Evolutionary conservation across 1,139 yeast genomes (phyloP).

Genomic region (Kluyveromyces sp.): DNA sequence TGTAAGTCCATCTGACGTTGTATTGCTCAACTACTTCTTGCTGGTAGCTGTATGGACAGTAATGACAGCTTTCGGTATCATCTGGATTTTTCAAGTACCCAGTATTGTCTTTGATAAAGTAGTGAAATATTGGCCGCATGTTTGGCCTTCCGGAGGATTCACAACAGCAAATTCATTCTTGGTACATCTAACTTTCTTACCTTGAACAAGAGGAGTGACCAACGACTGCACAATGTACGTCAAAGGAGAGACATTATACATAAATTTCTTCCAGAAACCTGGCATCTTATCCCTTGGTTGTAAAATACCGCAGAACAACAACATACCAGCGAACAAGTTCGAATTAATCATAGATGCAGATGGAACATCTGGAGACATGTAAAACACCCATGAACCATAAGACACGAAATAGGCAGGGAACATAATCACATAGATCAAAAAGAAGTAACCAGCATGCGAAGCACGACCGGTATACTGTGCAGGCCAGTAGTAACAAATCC

Average conservation of each 20-base stretch:
- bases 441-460: slow-evolving; percentile 33
- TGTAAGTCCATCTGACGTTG: slow-evolving; percentile 35
- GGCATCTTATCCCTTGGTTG: slow-evolving; percentile 47
- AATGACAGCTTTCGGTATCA: slow-evolving; percentile 38
- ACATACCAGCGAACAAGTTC: slow-evolving; percentile 43
- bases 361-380: slow-evolving; percentile 49
- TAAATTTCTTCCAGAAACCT: slow-evolving; percentile 54
- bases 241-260: slow-evolving; percentile 62
- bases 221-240: slow-evolving; percentile 58
- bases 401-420: slow-evolving; percentile 46
- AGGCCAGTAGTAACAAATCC: slow-evolving; percentile 48
- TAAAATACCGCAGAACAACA: slow-evolving; percentile 52
- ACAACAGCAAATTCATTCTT: slow-evolving; percentile 39
- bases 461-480: slow-evolving; percentile 40
- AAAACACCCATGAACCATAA: slow-evolving; percentile 44
- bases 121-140: slow-evolving; percentile 49
- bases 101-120: slow-evolving; percentile 23
- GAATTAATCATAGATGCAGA: slow-evolving; percentile 50
- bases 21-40: slow-evolving; percentile 37
- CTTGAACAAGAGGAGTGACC: slow-evolving; percentile 43
- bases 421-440: slow-evolving; percentile 39
- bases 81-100: slow-evolving; percentile 51
- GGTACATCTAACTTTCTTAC: slow-evolving; percentile 43
- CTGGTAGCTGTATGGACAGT: slow-evolving; percentile 39
- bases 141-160: slow-evolving; percentile 44